These are phyloP conservation scores for Botrytis sinoallii DNA, from an alignment of 2,329 filamentous ascomycete genomes.

Conservation along the genomic window DNA sequence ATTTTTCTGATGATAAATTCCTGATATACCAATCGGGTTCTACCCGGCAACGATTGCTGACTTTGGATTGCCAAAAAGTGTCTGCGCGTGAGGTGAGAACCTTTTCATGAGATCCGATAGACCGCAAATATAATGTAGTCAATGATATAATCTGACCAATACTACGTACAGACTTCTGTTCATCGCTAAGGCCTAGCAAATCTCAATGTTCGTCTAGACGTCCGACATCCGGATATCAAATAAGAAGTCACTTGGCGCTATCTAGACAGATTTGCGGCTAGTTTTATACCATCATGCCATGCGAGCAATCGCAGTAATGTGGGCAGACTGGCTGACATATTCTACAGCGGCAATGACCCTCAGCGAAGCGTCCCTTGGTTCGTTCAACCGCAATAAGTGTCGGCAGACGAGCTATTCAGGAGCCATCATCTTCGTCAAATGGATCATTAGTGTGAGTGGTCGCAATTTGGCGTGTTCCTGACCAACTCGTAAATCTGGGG, in stretches of 20 bases:
- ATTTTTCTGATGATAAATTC: neutral
- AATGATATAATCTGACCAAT: neutral
- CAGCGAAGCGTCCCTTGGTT: neutral
- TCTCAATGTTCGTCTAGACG: neutral
- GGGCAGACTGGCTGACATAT: neutral
- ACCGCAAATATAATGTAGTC: neutral
- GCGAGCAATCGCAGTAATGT: neutral
- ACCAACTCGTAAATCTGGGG: neutral
- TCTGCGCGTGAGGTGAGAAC: neutral
- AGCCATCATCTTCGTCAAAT: neutral
- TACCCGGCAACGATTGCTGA: neutral
- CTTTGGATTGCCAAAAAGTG: neutral
- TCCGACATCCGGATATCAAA: neutral
- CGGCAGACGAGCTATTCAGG: neutral
- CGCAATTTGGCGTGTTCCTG: neutral
- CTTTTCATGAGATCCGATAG: neutral
- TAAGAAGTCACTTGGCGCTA: neutral
- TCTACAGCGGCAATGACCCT: neutral
- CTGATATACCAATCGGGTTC: neutral
- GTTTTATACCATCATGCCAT: neutral
- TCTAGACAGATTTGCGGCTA: neutral
- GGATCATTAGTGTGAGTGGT: neutral
- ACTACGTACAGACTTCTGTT: neutral
- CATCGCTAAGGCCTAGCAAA: neutral
- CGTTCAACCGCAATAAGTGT: neutral